These are phyloP conservation scores for Dendrobium nobile DNA, from an alignment of 106 monocot species.

Conservation along the genomic window DNA sequence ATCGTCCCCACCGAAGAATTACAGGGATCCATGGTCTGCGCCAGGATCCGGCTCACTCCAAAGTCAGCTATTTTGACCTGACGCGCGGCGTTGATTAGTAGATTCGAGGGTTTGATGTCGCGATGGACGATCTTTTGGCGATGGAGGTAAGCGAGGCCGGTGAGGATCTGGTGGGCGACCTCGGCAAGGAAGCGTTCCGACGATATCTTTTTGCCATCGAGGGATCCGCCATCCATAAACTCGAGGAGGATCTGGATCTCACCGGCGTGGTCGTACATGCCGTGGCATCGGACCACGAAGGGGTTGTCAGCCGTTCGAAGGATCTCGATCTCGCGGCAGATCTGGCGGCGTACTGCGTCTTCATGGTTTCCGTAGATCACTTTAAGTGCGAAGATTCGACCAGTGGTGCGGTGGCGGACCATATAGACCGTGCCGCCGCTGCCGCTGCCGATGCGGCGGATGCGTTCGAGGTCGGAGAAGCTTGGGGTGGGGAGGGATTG, in stretches of 20 bases:
- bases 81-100: constrained; percentile 29
- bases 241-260: constrained; percentile 56
- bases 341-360: constrained; percentile 32
- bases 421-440: constrained; percentile 40
- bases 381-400: constrained; percentile 30
- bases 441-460: constrained; percentile 39
- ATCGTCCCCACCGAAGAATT: constrained; percentile 91
- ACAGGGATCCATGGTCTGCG: constrained; percentile 92
- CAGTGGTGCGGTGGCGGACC: constrained; percentile 30
- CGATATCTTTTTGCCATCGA: constrained; percentile 28
- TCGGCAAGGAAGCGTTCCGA: constrained; percentile 27
- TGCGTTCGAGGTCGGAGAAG: constrained; percentile 26
- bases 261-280: constrained; percentile 44
- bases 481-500: constrained; percentile 13
- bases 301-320: constrained; percentile 40
- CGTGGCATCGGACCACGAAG: constrained; percentile 45
- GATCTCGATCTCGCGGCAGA: constrained; percentile 58
- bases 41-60: constrained; percentile 66
- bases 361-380: constrained; percentile 42
- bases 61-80: constrained; percentile 53
- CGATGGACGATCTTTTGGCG: constrained; percentile 46
- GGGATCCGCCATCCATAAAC: constrained; percentile 44
- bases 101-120: constrained; percentile 56
- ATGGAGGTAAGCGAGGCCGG: constrained; percentile 43
- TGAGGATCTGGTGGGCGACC: constrained; percentile 33